Base-by-base conservation (phyloP, 2,329 filamentous ascomycete genomes). In the Chrysosphaeria jannelii region DNA sequence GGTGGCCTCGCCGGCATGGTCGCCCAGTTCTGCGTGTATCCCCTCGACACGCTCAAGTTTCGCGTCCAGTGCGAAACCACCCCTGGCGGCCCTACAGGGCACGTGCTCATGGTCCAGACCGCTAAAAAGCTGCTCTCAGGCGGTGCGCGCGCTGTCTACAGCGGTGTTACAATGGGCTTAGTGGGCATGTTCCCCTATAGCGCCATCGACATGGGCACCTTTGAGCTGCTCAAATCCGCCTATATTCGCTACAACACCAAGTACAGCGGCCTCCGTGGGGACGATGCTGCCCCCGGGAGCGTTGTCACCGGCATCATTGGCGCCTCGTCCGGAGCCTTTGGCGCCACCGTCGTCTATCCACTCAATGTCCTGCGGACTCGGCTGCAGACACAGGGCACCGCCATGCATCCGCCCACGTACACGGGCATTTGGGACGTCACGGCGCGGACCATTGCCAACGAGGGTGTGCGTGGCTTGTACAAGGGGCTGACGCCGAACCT, bases 121-220 rank as follows among this genome's bases (percentile, higher is more conserved):
- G 74, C 74, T 3, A 57, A 60, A 39, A 89, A 78, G 41, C 90
- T 97, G 69, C 76, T 67, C 51, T 57, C 54, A 19, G 59, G 65
- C 28, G 75, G 75, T 12, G 33, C 79, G 14, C 51, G 59, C 15
- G 57, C 72, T 5, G 81, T 78, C 31, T 97, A 93, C 43, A 75
- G 81, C 25, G 85, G 85, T 19, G 57, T 97, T 16, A 79, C 78
- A 0, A 85, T 93, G 60, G 85, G 85, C 10, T 55, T 97, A 4
- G 48, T 91, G 23, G 85, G 85, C 40, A 91, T 93, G 65, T 97
- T 97, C 36, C 85, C 85, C 0, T 97, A 93, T 42, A 81, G 78
- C 20, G 85, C 85, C 23, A 88, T 97, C 38, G 85, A 97, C 39
- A 68, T 97, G 37, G 76, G 75, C 32, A 90, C 76, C 1, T 97